Conservation (phyloP, 2,329 filamentous ascomycete species). For the Akanthomyces muscarius region DNA sequence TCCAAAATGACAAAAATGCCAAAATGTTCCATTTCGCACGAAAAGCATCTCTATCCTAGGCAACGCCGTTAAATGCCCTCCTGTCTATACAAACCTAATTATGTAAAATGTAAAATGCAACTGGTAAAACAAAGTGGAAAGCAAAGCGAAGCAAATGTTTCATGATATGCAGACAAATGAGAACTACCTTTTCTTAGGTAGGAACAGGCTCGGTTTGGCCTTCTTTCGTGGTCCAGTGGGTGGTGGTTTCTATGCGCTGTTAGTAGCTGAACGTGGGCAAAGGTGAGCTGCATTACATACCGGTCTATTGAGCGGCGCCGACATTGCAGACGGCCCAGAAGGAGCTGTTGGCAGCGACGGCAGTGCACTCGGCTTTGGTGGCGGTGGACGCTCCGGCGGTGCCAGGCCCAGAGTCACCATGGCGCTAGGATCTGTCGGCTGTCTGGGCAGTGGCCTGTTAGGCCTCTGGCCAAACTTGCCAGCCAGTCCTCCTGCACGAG, state of each 20-base stretch:
- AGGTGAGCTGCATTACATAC: background rate
- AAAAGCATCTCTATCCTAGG: background rate
- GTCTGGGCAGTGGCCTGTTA: conserved; percentile 23
- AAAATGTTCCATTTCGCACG: background rate
- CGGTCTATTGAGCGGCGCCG: conserved; percentile 23
- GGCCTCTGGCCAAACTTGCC: conserved; percentile 35
- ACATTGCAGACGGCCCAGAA: conserved; percentile 21
- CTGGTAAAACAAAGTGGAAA: background rate
- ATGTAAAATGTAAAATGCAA: background rate
- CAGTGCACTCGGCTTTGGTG: conserved; percentile 20
- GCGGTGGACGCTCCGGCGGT: conserved; percentile 41
- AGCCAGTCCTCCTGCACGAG: conserved; percentile 30
- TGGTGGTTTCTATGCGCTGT: conserved; percentile 24
- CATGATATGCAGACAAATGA: background rate
- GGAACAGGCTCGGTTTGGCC: conserved; percentile 42
- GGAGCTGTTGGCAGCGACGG: conserved; percentile 20
- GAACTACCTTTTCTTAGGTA: conserved; percentile 34
- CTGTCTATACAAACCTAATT: background rate
- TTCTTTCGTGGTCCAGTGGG: conserved; percentile 34
- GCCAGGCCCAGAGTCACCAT: conserved; percentile 49
- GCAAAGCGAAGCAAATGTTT: background rate
- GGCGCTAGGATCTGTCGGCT: conserved; percentile 47
- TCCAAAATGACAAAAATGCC: background rate
- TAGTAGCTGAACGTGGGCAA: background rate
- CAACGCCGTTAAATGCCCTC: background rate